A percentile compares a stretch with the other conserved stretches of the same genome.
phyloP scores from a whole-genome alignment of 2,329 filamentous ascomycete species.

The Monilinia aucupariae region DNA sequence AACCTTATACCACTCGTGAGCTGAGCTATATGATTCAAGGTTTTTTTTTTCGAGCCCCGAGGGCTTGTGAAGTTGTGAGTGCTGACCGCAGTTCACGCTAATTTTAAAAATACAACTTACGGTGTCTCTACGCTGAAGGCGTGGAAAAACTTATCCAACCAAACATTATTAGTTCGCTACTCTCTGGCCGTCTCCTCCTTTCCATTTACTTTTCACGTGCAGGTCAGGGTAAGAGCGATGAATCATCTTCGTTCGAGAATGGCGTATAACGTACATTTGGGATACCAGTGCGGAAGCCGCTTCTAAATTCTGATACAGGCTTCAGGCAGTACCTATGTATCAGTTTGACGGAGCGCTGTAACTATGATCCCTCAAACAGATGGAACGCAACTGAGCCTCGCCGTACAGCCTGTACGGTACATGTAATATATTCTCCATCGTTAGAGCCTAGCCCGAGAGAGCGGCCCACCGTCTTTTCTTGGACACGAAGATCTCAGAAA shows the following conservation, averaged over 20 bases:
- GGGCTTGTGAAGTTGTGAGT: neutral
- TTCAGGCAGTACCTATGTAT: neutral
- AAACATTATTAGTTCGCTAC: neutral
- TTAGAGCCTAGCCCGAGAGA: neutral
- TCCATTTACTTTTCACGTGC: neutral
- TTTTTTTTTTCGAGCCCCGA: too few relatives aligned
- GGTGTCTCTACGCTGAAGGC: too few relatives aligned
- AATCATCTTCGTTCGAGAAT: neutral
- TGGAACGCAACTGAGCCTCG: neutral
- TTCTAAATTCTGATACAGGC: neutral
- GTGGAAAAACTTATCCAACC: neutral
- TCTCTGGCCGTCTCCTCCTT: neutral
- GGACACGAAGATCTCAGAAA: neutral
- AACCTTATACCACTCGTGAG: neutral
- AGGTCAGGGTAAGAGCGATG: neutral
- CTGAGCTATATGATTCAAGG: too few relatives aligned
- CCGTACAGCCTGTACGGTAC: neutral
- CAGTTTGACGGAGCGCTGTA: neutral
- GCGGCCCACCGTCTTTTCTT: neutral
- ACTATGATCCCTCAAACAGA: conserved; percentile 1
- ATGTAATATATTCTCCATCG: neutral
- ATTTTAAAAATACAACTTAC: neutral
- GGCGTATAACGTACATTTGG: neutral
- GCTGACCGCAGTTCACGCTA: neutral
- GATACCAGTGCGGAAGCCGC: neutral